Base-by-base conservation (phyloP, 257 asterid species). In the Leptodermis oblonga region DNA sequence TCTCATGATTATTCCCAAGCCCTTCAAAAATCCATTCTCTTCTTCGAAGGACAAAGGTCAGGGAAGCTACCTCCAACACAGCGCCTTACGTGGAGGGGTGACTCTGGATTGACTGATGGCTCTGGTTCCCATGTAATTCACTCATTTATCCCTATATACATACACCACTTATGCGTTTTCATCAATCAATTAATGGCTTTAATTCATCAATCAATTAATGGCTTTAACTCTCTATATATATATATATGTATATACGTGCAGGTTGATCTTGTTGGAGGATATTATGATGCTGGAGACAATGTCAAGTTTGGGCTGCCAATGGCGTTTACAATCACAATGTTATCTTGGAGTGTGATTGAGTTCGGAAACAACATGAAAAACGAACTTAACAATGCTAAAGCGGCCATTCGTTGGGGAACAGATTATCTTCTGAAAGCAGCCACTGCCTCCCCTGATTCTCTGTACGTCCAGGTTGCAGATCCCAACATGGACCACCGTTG, bases 361-460 rank as follows among this genome's bases (percentile, higher is more conserved):
- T 92, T 87, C 41, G 95, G 95, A 0, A 62, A 58, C 43, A 81
- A 82, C 36, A 89, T 89, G 96, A 65, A 76, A 48, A 71, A 36
- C 61, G 86, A 86, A 73, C 71, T 82, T 18, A 72, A 71, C 2
- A 41, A 83, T 34, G 98, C 96, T 30, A 80, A 82, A 75, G 76
- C 66, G 0, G 95, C 98, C 0, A 71, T 90, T 5, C 86, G 90
- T 7, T 92, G 98, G 98, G 92, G 92, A 5, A 56, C 85, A 0
- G 97, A 92, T 80, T 92, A 92, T 84, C 92, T 90, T 18, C 52
- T 90, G n/a, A 92, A 92, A 78, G 97, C 95, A 18, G 86, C 98
- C 73, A 82, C 95, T 0, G 80, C 93, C 10, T 76, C 89, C 20
- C 90, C 88, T 0, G 82, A 49, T 51, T 52, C 95, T 51, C 37